Evolutionary conservation across 345 rosid genomes (phyloP).

Genomic region (Ailanthus altissimus): DNA sequence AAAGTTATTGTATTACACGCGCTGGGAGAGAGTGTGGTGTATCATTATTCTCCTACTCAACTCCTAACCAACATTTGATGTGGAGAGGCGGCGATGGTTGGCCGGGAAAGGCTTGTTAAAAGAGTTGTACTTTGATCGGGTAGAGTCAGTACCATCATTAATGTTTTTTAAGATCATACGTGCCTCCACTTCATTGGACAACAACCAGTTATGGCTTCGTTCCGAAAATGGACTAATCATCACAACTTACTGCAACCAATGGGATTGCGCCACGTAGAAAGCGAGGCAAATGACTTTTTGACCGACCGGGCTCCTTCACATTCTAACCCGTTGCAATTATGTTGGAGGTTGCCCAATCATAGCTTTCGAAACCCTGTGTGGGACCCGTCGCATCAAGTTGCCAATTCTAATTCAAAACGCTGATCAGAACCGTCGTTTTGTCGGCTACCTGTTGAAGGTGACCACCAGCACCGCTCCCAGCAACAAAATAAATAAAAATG

Average conservation of each 20-base stretch:
- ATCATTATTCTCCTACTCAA: slow-evolving; percentile 11
- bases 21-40: neutral
- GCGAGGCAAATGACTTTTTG: neutral
- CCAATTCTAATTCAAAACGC: slow-evolving; percentile 13
- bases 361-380: slow-evolving; percentile 15
- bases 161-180: neutral
- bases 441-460: slow-evolving; percentile 26
- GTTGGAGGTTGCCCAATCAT: slow-evolving; percentile 37
- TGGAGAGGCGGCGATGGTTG: slow-evolving; percentile 21
- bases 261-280: neutral
- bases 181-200: slow-evolving; percentile 19
- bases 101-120: neutral
- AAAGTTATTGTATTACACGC: neutral
- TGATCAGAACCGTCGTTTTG: slow-evolving; percentile 34
- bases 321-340: slow-evolving; percentile 38
- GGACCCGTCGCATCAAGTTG: slow-evolving; percentile 27
- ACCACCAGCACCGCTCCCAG: neutral
- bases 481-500: neutral
- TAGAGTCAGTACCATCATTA: neutral
- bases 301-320: slow-evolving; percentile 23
- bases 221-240: neutral
- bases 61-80: slow-evolving; percentile 10
- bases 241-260: neutral
- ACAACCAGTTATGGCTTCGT: neutral
- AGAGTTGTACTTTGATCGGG: neutral